These are phyloP conservation scores for Salinomyces thailandicus DNA, from an alignment of 2,329 filamentous ascomycete genomes.

Conservation along the genomic window DNA sequence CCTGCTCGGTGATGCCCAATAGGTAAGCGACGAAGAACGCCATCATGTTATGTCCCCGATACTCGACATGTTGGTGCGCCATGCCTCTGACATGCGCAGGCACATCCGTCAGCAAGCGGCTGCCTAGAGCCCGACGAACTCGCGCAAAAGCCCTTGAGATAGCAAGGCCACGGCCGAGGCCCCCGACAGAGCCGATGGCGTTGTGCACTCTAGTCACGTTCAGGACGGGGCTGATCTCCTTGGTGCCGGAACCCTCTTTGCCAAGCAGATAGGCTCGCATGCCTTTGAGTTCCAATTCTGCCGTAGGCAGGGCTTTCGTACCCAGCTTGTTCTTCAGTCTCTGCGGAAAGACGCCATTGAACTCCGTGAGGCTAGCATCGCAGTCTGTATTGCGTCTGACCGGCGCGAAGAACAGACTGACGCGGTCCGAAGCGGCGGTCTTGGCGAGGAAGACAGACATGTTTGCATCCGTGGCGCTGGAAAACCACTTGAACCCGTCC, in stretches of 20 bases:
- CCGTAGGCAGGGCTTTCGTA: conserved; percentile 59
- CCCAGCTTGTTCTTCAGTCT: conserved; percentile 64
- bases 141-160: conserved; percentile 11
- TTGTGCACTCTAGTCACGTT: conserved; percentile 10
- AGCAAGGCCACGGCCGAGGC: conserved; percentile 12
- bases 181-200: conserved; percentile 9
- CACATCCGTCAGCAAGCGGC: conserved; percentile 8
- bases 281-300: conserved; percentile 51
- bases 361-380: conserved; percentile 13
- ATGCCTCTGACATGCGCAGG: conserved; percentile 11
- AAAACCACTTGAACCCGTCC: conserved; percentile 65
- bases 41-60: conserved; percentile 8
- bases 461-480: conserved; percentile 53
- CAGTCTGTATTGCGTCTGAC: conserved; percentile 34
- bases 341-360: conserved; percentile 57
- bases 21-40: conserved; percentile 13
- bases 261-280: conserved; percentile 49
- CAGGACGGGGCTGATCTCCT: conserved; percentile 33
- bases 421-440: conserved; percentile 37
- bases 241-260: conserved; percentile 53
- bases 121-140: conserved; percentile 6
- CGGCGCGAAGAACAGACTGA: conserved; percentile 57
- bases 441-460: conserved; percentile 56
- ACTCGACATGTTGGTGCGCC: conserved; percentile 9
- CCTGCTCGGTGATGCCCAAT: conserved; percentile 11